Conservation (phyloP, 306 rosid species). For the Amphicarpaea edgeworthii region DNA sequence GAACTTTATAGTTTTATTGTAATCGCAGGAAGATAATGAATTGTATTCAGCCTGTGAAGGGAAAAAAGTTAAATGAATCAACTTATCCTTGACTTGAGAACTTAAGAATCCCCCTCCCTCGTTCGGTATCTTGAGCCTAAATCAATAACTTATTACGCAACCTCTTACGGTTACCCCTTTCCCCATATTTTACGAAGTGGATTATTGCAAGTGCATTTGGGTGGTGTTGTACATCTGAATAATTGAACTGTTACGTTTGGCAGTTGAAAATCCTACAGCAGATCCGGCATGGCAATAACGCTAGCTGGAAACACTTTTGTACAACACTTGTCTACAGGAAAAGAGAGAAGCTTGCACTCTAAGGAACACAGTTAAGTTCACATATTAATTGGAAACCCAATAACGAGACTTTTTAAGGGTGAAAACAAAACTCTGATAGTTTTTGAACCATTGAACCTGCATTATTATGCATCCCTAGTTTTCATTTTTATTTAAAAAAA, state of each 20-base stretch:
- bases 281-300: slow-evolving; percentile 15
- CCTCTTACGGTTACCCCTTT: not conserved
- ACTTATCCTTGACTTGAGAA: not conserved
- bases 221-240: not conserved
- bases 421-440: not conserved
- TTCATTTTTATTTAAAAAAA: too few species aligned
- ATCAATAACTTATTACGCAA: slow-evolving; percentile 19
- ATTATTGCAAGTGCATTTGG: too few species aligned
- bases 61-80: not conserved
- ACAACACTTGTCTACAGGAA: slow-evolving; percentile 16
- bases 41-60: not conserved
- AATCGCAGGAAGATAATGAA: not conserved
- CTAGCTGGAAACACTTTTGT: not conserved
- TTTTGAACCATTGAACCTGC: not conserved
- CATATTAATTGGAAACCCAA: not conserved
- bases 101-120: not conserved
- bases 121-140: slow-evolving; percentile 23
- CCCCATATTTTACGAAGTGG: not conserved
- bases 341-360: slow-evolving; percentile 6
- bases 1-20: not conserved
- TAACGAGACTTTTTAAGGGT: not conserved
- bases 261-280: not conserved
- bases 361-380: not conserved
- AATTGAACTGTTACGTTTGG: slow-evolving; percentile 33
- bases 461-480: too few species aligned